Evolutionary conservation across 73 alveolate species (phyloP).

Genomic region (Tetrahymena elliotti): DNA sequence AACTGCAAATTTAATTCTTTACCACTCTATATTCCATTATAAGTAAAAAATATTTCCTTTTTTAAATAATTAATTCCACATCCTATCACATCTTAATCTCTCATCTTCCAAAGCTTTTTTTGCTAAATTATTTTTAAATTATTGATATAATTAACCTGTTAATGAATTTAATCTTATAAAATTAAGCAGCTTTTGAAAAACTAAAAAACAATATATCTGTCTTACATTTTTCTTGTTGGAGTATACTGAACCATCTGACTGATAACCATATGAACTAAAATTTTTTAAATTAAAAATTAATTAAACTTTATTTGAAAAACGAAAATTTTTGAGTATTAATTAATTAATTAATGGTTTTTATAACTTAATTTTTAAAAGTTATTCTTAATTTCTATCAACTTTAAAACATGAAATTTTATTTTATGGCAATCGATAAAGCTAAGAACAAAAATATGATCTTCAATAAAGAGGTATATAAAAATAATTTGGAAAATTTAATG

Average conservation of each 20-base stretch:
- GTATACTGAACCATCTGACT: not conserved
- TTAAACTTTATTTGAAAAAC: not conserved
- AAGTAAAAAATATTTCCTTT: not conserved
- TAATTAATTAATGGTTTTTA: too few relatives aligned
- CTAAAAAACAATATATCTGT: too few relatives aligned
- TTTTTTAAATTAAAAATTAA: not conserved
- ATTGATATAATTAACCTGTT: not conserved
- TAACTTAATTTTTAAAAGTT: too few relatives aligned
- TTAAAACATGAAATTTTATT: too few relatives aligned
- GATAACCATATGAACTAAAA: not conserved
- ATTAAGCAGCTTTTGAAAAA: too few relatives aligned
- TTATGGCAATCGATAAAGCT: too few relatives aligned
- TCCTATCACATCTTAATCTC: not conserved
- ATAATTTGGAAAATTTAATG: too few relatives aligned
- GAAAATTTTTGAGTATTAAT: not conserved
- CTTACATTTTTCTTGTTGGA: not conserved
- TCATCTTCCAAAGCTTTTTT: not conserved
- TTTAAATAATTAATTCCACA: not conserved
- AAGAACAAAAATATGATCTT: too few relatives aligned
- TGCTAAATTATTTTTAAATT: not conserved
- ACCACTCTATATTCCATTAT: not conserved
- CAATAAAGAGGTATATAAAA: too few relatives aligned
- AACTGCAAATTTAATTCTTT: not conserved
- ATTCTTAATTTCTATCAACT: too few relatives aligned
- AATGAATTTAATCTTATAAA: too few relatives aligned